Base-by-base conservation (phyloP, 2,329 filamentous ascomycete genomes). In the Ceratocystis papillata region DNA sequence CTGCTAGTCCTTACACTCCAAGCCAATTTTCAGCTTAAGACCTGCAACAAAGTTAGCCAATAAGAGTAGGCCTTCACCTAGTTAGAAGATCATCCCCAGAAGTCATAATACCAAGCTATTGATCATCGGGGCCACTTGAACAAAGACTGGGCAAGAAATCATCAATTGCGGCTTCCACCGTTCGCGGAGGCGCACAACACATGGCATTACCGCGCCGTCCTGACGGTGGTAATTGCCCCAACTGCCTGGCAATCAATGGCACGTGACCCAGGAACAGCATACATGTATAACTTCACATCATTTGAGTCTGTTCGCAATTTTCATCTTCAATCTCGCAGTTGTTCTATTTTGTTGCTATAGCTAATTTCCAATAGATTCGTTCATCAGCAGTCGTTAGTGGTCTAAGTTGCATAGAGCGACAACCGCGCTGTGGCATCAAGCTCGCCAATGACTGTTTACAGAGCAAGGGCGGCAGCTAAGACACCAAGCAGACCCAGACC, bases 391-490 rank as follows among this genome's bases (percentile, higher is more conserved):
- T 65, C 63, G 60, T 65, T 65, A 65, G 65, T 59, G 55, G 60
- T 61, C 48, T 17, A 63, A 33, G 17, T 59, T 33, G 28, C 53
- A 33, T 3, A 6, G n/a, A 59, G 53, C 22, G 33, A 33, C 28
- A 59, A 33, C 53, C n/a, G 17, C 53, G 25, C 28, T 30, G 28
- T 37, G 2, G 20, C 33, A 17, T 33, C 7, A 15, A 12, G 53
- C 37, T 41, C 7, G 12, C 28, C 17, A 4, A 6, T n/a, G 33
- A 17, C 28, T 59, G 10, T 41, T 77, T 80, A 84, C 72, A 83
- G 72, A 70, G 79, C 79, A 65, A 82, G 69, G 69, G 83, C 70
- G 67, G 80, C 81, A 69, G 77, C 81, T 28, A 79, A 28, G 66
- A 82, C 73, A 69, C 79, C 81, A 65, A 81, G 68, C 20, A 82